Base-by-base conservation (phyloP, 176 grass and related monocot species). In the Bromus sterilis region DNA sequence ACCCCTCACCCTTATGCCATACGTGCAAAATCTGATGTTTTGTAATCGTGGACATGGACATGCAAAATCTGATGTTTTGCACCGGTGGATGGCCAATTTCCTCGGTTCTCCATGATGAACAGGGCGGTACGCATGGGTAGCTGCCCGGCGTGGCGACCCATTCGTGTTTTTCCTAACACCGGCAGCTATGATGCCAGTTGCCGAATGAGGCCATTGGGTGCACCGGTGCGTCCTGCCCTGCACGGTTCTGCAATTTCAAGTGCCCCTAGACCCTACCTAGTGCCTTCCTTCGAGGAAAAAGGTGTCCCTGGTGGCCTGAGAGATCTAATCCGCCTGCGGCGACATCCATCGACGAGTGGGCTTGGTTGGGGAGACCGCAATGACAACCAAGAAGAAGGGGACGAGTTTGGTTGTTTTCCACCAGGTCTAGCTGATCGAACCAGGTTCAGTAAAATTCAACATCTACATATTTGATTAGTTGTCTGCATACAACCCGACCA, bases 191-290 rank as follows among this genome's bases (percentile, higher is more conserved):
- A 56, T n/a, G 65, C 57, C 59, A 66, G 16, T 49, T 49, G 16
- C 46, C n/a, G n/a, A n/a, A n/a, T n/a, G n/a, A n/a, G n/a, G n/a
- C n/a, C n/a, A n/a, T n/a, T n/a, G n/a, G n/a, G n/a, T n/a, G n/a
- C n/a, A n/a, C n/a, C n/a, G n/a, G n/a, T n/a, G n/a, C 41, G 77
- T 63, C 9, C 9, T 33, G 55, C 11, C 55, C 30, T 78, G 79
- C 86, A 77, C 49, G 65, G 42, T 51, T 43, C 25, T 21, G 65
- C 74, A 82, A 56, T 65, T 85, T 74, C 74, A 28, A 65, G 57
- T 66, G 28, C 16, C 11, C 67, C 42, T 65, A 1, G 30, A 35
- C 30, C 30, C 14, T n/a, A 37, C 30, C 30, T 37, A 23, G 64
- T 67, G 64, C 1, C 34, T 67, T 33, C 34, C 24, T n/a, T 11